Evolutionary conservation across 148 eudicot genomes (phyloP), one percentile per base, ranked within the genome.

Genomic region (Nepenthes mirabilis): DNA sequence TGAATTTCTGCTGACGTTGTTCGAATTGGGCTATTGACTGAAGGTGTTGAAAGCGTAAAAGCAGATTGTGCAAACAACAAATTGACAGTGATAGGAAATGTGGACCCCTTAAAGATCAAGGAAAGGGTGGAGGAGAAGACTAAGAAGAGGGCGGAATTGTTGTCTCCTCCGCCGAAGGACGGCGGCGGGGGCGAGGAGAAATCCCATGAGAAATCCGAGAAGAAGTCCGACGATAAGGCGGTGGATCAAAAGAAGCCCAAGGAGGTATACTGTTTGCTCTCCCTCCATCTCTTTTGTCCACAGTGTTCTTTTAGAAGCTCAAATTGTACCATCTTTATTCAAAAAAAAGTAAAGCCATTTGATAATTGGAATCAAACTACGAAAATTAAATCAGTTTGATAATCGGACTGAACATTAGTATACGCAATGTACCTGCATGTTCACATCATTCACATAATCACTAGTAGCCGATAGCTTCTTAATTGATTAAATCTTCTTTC

Each of bases 71-170:
- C 52, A 34, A 66, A 34, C 50, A 57, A 32, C 60, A 72, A 72
- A 34, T 10, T 72, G 48, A 72, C 71, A 33, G 75, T 72, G 8
- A 61, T 52, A 1, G 76, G 71, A 12, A 52, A 52, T 36, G 60
- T 72, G 43, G 67, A 72, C 9, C 71, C 76, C 1, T 14, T 32
- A 2, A 63, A 12, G 60, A 53, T 74, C 8, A 40, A 33, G 5
- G 40, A 65, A 56, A 62, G 37, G 59, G 76, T 78, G 1, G 82
- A 70, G 52, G 50, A 33, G 36, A 81, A 75, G 75, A 75, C 71
- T 54, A 72, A 73, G 48, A 81, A 77, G 82, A 78, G 70, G 74
- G 82, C 75, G 65, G 86, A 78, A 63, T 66, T 81, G 57, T 14
- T 75, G 62, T 81, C 82, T 14, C 80, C 85, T 58, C 79, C 57